Evolutionary conservation across 2,329 filamentous ascomycete species (phyloP).

Genomic region (Madurella fahalii): DNA sequence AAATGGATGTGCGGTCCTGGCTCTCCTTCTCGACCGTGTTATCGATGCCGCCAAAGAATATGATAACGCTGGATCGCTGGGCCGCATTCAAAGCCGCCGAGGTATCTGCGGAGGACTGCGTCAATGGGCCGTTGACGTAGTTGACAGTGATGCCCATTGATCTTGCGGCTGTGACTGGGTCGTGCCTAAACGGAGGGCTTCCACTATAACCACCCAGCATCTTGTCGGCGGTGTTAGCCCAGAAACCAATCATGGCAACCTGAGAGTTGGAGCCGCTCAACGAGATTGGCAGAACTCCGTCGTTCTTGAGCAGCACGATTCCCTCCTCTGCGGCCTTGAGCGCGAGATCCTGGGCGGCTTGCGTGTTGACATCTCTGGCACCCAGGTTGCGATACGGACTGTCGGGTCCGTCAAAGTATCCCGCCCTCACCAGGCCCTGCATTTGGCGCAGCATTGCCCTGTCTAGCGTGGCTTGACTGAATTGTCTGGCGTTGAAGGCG

Average conservation of each 20-base stretch:
- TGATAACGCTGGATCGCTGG: slow-evolving; percentile 40
- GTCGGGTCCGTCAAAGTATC: slow-evolving; percentile 52
- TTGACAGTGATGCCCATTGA: slow-evolving; percentile 42
- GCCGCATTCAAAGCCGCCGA: slow-evolving; percentile 16
- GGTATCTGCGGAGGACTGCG: slow-evolving; percentile 24
- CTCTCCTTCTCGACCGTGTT: slow-evolving; percentile 48
- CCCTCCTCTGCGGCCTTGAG: slow-evolving; percentile 49
- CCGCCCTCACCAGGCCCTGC: slow-evolving; percentile 49
- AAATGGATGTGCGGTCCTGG: slow-evolving; percentile 46
- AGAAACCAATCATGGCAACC: slow-evolving; percentile 55
- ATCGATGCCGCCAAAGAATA: slow-evolving; percentile 55
- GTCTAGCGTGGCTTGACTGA: slow-evolving; percentile 45
- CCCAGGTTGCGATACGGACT: slow-evolving; percentile 48
- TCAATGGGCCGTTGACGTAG: slow-evolving; percentile 37
- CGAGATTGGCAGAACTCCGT: slow-evolving; percentile 46
- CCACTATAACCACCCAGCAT: slow-evolving; percentile 59
- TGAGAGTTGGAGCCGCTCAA: slow-evolving; percentile 43
- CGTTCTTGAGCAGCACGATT: slow-evolving; percentile 51
- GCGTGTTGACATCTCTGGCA: slow-evolving; percentile 53
- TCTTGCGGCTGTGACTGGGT: slow-evolving; percentile 49
- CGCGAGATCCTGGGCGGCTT: slow-evolving; percentile 51
- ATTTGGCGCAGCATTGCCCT: slow-evolving; percentile 49
- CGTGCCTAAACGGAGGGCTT: slow-evolving; percentile 50
- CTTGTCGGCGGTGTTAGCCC: slow-evolving; percentile 53
- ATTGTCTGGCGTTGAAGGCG: slow-evolving; percentile 32